Evolutionary conservation across 306 rosid genomes (phyloP).

Genomic region (Arachis hypogaea): DNA sequence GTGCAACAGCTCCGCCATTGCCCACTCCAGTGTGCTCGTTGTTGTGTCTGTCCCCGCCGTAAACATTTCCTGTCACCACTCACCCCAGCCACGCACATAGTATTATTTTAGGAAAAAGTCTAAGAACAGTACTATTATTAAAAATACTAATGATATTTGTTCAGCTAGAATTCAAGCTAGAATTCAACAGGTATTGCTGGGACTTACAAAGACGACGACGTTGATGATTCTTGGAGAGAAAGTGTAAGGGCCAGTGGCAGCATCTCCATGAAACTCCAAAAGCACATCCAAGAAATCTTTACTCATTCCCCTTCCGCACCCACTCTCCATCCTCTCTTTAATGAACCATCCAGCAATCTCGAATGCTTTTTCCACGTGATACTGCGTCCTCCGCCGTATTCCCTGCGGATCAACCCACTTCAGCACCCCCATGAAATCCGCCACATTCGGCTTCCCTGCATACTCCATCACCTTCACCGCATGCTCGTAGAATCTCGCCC

Average conservation of each 20-base stretch:
- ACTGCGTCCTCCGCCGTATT: slow-evolving; percentile 67
- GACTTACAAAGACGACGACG: slow-evolving; percentile 56
- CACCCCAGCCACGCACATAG: too few relatives aligned
- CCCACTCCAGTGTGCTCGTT: slow-evolving; percentile 88
- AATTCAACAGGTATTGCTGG: background rate
- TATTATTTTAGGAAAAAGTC: too few relatives aligned
- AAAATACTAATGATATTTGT: too few relatives aligned
- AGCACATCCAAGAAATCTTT: slow-evolving; percentile 78
- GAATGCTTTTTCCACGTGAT: slow-evolving; percentile 69
- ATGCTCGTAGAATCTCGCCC: slow-evolving; percentile 63
- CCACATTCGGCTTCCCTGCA: slow-evolving; percentile 81
- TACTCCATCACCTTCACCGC: slow-evolving; percentile 73
- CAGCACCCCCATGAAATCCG: slow-evolving; percentile 66
- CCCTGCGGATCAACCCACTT: slow-evolving; percentile 82
- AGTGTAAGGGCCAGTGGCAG: slow-evolving; percentile 15
- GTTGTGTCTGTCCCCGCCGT: slow-evolving; percentile 92
- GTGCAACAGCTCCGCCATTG: slow-evolving; percentile 80
- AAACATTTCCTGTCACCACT: slow-evolving; percentile 69
- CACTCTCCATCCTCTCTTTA: slow-evolving; percentile 54
- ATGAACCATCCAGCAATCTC: slow-evolving; percentile 74
- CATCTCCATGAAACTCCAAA: slow-evolving; percentile 66
- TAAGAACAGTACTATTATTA: too few relatives aligned
- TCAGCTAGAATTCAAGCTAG: too few relatives aligned
- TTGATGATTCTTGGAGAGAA: slow-evolving; percentile 47
- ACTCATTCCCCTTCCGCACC: slow-evolving; percentile 13